Evolutionary conservation across 352 stramenopile species (phyloP).

Genomic region (Globisporangium orthogonon): DNA sequence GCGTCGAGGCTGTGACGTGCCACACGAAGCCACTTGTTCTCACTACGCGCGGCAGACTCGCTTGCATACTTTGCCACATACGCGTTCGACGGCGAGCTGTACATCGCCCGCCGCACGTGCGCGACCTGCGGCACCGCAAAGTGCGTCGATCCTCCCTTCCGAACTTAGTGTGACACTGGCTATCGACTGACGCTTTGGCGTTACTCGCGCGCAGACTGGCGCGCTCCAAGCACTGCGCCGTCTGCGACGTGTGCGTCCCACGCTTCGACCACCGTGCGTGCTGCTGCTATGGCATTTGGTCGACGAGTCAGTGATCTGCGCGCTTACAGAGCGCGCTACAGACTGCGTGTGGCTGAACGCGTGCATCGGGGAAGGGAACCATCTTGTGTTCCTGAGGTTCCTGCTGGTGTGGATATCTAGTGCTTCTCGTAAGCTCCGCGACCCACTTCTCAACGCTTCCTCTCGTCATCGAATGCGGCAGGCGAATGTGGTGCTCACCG

Average conservation of each 20-base stretch:
- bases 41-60: conserved; percentile 20
- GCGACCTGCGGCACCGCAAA: conserved; percentile 45
- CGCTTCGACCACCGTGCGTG: conserved; percentile 56
- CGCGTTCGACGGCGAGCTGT: conserved; percentile 40
- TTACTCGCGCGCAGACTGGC: conserved; percentile 23
- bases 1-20: too few species aligned
- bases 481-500: conserved; percentile 42
- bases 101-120: conserved; percentile 22
- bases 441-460: too few species aligned
- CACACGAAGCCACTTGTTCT: not conserved
- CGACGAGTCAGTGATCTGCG: too few species aligned
- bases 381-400: conserved; percentile 49
- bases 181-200: not conserved
- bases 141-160: conserved; percentile 7
- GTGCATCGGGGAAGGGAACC: conserved; percentile 61
- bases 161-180: too few species aligned
- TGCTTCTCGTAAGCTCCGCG: too few species aligned
- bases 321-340: not conserved
- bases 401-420: conserved; percentile 22
- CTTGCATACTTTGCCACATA: conserved; percentile 51
- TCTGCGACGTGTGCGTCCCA: conserved; percentile 59
- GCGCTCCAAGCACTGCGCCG: conserved; percentile 60
- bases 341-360: conserved; percentile 60
- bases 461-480: conserved; percentile 6
- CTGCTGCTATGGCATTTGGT: not conserved